phyloP scores from a whole-genome alignment of 2,329 filamentous ascomycete species.

The Madurella fahalii region DNA sequence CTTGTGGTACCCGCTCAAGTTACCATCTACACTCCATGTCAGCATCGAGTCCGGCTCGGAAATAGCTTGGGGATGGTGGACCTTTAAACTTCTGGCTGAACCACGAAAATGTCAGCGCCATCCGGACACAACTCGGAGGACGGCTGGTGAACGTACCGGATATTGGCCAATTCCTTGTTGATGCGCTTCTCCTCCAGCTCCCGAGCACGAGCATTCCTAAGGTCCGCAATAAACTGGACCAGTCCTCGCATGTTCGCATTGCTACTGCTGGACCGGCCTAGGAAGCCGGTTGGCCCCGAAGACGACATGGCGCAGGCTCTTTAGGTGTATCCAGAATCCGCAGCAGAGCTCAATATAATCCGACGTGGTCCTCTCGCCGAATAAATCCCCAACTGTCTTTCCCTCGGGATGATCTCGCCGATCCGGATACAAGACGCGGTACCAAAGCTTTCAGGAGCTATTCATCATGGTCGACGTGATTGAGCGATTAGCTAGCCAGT shows the following conservation, averaged over 20 bases:
- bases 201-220: slow-evolving; percentile 88
- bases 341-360: neutral
- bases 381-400: neutral
- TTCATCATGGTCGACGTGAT: slow-evolving; percentile 11
- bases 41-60: slow-evolving; percentile 20
- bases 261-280: slow-evolving; percentile 61
- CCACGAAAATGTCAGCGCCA: slow-evolving; percentile 1
- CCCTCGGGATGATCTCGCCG: neutral
- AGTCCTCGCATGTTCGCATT: slow-evolving; percentile 74
- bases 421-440: slow-evolving; percentile 1
- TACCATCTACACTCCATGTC: slow-evolving; percentile 60
- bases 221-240: slow-evolving; percentile 96
- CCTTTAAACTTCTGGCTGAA: slow-evolving; percentile 88
- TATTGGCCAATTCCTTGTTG: slow-evolving; percentile 98
- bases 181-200: slow-evolving; percentile 98
- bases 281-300: slow-evolving; percentile 52
- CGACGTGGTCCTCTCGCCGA: neutral
- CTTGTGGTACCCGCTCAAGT: slow-evolving; percentile 92
- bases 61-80: slow-evolving; percentile 31
- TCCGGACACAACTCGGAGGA: neutral
- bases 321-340: neutral
- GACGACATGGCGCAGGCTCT: slow-evolving; percentile 46
- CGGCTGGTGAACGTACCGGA: slow-evolving; percentile 53
- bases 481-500: neutral
- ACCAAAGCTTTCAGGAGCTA: slow-evolving; percentile 7